Base-by-base conservation (phyloP, 176 grass and related monocot species). In the Phragmites australis region DNA sequence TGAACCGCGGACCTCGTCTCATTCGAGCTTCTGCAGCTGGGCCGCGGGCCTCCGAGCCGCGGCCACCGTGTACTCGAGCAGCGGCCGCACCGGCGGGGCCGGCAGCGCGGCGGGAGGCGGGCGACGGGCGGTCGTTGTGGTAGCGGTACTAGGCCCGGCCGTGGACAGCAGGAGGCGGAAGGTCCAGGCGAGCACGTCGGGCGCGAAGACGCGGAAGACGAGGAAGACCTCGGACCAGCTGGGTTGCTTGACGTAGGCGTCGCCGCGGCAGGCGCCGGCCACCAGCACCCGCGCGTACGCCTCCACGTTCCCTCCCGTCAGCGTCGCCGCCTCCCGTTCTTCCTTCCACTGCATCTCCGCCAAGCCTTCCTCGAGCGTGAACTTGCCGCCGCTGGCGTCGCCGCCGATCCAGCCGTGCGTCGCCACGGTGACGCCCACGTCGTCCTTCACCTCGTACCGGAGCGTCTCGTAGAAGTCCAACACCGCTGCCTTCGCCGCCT, bases 401-500 rank as follows among this genome's bases (percentile, higher is more conserved):
- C 88, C 72, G 52, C 89, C 83, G 19, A 87, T 65, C 90, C 89
- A 97, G 18, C 94, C 94, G 51, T 97, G 94, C 72, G 94, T 92
- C 65, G 88, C 90, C 2, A 92, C 83, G 0, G 89, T 97, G 68
- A 97, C 79, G 39, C 92, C 92, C 15, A 92, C 94, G 22, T 88
- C 87, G 19, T 97, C 91, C 64, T 77, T 87, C 62, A 94, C 73
- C 82, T 94, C 89, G 70, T 90, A 92, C 74, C 94, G 76, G 21
- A 97, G 88, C 48, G 88, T 87, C 65, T 97, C 92, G 66, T 97
- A 97, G 77, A 97, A 97, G 71, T 94, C 89, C 69, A 92, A 68
- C 80, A 92, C 91, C 7, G 94, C 94, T 0, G 92, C 89, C 46
- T 97, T 94, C 1, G 94, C 94, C 10, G 89, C 94, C 94, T 97